Base-by-base conservation (phyloP, 306 rosid species). In the Malus fusca region DNA sequence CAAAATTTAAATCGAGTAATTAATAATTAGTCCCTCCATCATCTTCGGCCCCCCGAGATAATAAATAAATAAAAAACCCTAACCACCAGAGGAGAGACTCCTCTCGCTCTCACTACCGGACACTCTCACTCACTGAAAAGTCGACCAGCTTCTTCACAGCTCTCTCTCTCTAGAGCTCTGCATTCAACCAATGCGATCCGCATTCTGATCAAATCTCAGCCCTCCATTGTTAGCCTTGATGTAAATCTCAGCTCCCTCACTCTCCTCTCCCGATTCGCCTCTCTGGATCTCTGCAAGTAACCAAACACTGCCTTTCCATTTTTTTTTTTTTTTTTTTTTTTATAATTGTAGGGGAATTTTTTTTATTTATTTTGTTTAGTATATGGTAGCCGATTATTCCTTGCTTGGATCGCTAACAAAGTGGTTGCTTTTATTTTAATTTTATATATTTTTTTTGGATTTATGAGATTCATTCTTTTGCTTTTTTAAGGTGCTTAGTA, bases 351-450 rank as follows among this genome's bases (percentile, higher is more conserved):
- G 65, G 61, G 40, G 40, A 35, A 8, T 8, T 40, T 37, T 5
- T 52, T 35, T 37, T 37, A 1, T 55, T 19, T 55, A 72, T 59
- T 59, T 73, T 68, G 9, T 70, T 61, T 46, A 17, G 55, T 18
- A 51, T 73, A 33, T 69, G 4, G 46, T 72, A 58, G 42, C 71
- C 68, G 69, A 79, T 70, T 84, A 84, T 88, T 87, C 91, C 80
- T 87, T 81, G 84, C 89, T 94, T 91, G 59, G 72, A 65, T 84
- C 80, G 79, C 70, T 77, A 26, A 51, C 72, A 28, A 87, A 75
- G 84, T 58, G 60, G 64, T 83, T 84, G 70, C 53, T 82, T 84
- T 33, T 58, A 22, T 9, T 76, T 51, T 10, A 17, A 55, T 83
- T 75, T 80, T 71, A 71, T 61, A 70, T 77, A 14, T 15, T 78